Percentiles rank a stretch among this genome's conserved stretches.
These are phyloP conservation scores for Coelastrella sp. DNA, from an alignment of 139 green algal genomes.

Conservation along the genomic window DNA sequence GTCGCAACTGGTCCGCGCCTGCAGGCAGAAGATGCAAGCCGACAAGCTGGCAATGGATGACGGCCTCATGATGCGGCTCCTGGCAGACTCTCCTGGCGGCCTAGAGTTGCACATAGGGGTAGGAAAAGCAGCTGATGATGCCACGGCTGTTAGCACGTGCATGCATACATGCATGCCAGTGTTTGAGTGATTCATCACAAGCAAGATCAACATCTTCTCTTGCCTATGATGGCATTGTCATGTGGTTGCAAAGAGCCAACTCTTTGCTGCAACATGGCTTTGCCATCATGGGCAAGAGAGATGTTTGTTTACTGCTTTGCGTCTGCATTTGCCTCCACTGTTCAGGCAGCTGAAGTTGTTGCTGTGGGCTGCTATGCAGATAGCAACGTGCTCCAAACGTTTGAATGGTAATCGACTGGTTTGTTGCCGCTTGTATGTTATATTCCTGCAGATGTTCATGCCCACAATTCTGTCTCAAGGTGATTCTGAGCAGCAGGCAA, in stretches of 20 bases:
- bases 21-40: constrained; percentile 80
- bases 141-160: not conserved
- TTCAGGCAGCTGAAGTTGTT: too few relatives aligned
- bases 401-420: not conserved
- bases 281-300: too few relatives aligned
- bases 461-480: constrained; percentile 91
- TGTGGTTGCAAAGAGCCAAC: too few relatives aligned
- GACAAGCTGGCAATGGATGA: constrained; percentile 83
- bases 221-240: too few relatives aligned
- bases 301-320: too few relatives aligned
- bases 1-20: not conserved
- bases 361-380: too few relatives aligned
- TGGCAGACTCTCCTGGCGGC: constrained; percentile 86
- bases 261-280: too few relatives aligned
- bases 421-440: not conserved
- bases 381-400: too few relatives aligned
- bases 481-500: constrained; percentile 88
- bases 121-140: not conserved
- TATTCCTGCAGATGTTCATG: constrained; percentile 92
- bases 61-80: constrained; percentile 74
- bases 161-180: too few relatives aligned
- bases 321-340: too few relatives aligned
- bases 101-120: constrained; percentile 95
- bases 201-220: too few relatives aligned
- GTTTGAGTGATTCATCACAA: too few relatives aligned